Base-by-base conservation (phyloP, 1,284 basidiomycete genomes). In the Microbotryum intermedium region DNA sequence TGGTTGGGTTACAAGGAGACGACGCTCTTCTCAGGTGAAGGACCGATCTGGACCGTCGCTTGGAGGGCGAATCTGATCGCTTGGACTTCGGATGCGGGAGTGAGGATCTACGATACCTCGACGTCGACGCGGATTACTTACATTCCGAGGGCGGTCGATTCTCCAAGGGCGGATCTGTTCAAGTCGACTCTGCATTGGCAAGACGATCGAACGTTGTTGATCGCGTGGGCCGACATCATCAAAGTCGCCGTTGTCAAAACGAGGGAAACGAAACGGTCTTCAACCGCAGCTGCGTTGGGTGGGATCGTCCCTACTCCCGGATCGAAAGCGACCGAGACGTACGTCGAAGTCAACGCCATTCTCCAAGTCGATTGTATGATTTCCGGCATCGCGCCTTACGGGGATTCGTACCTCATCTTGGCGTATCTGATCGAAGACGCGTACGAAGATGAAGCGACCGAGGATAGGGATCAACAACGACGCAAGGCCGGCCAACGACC, bases 291-390 rank as follows among this genome's bases (percentile, higher is more conserved):
- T 4, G 56, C 55, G 11, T 61, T 62, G n/a, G 63, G 64, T 29
- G 58, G 58, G 61, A 63, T 48, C 59, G 73, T 60, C 53, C 34
- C 34, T 18, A 39, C 34, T 39, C 34, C 34, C 11, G 66, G 53
- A 5, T 53, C 55, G 10, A 50, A 60, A 20, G n/a, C 59, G 29
- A 50, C 58, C 18, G 57, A 64, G 46, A 66, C 72, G 39, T 71
- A 66, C 50, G 87, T 90, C 51, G 93, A 97, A 72, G 87, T 97
- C 66, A 90, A 87, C 0, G 86, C 88, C 3, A 86, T 92, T 47
- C 91, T 97, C 73, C 86, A 94, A 71, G 80, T 97, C 45, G 95
- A 98, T 74, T 93, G 90, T 73, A 93, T 97, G 88, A 84, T 97
- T 29, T 83, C 91, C 1, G 93, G 93, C 23, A 84, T 98, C 54